Base-by-base conservation (phyloP, 352 stramenopile species). In the Globisporangium paddicum region DNA sequence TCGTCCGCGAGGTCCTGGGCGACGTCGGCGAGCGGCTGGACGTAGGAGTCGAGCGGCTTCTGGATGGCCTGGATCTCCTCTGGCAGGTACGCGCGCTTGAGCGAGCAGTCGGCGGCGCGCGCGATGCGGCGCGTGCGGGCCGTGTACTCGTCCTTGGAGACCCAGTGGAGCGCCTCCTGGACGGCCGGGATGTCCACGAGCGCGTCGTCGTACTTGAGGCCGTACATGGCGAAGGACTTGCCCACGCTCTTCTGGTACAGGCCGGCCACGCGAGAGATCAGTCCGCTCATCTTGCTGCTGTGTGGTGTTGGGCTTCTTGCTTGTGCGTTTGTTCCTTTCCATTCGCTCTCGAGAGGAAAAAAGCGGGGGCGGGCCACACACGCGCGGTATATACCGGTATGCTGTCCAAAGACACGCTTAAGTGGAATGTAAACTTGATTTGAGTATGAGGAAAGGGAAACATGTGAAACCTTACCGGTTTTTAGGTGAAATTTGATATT, bases 21-120 rank as follows among this genome's bases (percentile, higher is more conserved):
- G 49, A 72, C 64, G 13, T 67, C 67, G 38, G 73, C 72, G 60
- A 92, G 82, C 19, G 90, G 68, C 21, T 38, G 38, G 42, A 94
- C 54, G 79, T 95, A 95, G 55, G 63, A 62, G 49, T 93, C 82
- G 53, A 92, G 75, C 49, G 86, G 86, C 52, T 79, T 76, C 74
- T 95, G 86, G 62, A 95, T 92, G 55, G 74, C 67, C 66, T 95
- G 86, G 64, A 94, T 90, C 60, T 95, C 84, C 19, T 95, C 84
- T 13, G 86, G 82, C 54, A 95, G 66, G 73, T 93, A 91, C 60
- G 71, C 73, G 73, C 82, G 83, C 81, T 95, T 95, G 21, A 93
- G 51, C 67, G 79, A 87, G 71, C 83, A 92, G 75, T 95, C 86
- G 55, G 81, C 58, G 53, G 86, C 86, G 58, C 86, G 84, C 8